Evolutionary conservation across 2,329 filamentous ascomycete species (phyloP), one percentile per base, ranked within the genome.

Genomic region (Ophiostoma populinum): DNA sequence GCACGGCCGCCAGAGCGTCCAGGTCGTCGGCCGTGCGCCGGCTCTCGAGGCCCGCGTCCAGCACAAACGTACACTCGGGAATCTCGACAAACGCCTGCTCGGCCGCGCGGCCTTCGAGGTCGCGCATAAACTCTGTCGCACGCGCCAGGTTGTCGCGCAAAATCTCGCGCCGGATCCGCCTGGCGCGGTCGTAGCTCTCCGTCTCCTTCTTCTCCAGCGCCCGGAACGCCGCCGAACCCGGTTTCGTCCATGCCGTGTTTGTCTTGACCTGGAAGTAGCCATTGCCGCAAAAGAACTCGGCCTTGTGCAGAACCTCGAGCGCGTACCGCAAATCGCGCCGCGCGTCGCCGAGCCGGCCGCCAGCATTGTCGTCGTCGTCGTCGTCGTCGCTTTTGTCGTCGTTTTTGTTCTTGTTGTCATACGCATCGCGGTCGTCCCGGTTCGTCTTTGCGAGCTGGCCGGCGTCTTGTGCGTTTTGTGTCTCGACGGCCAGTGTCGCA

Each of bases 231-330:
- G 75, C 70, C 0, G 80, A 81, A 5, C 73, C 71, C 1, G 75
- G 70, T 16, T 59, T 50, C 0, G 75, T 83, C 45, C 76, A 57
- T 2, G 68, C 61, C 29, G 67, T 53, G 37, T 86, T 70, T 1
- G 71, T 69, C 49, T 86, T 90, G 41, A 92, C 79, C 48, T 93
- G 82, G 49, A 75, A 94, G 45, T 76, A 75, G 0, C 75, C 78
- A 45, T 85, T 93, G 11, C 77, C 83, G 18, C 76, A 76, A 49
- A 92, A 93, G 56, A 94, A 94, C 1, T 72, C 64, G 20, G 78
- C 82, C 43, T 77, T 74, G 51, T 94, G 87, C 41, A 87, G 68
- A 28, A 92, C 55, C 49, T 92, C 83, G 13, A 93, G 59, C 3
- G 80, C 75, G 15, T 63, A 65, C 8, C 83, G 75, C 16, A 94